These are phyloP conservation scores for Immersiella caudata DNA, from an alignment of 495 filamentous ascomycete genomes.

Conservation along the genomic window DNA sequence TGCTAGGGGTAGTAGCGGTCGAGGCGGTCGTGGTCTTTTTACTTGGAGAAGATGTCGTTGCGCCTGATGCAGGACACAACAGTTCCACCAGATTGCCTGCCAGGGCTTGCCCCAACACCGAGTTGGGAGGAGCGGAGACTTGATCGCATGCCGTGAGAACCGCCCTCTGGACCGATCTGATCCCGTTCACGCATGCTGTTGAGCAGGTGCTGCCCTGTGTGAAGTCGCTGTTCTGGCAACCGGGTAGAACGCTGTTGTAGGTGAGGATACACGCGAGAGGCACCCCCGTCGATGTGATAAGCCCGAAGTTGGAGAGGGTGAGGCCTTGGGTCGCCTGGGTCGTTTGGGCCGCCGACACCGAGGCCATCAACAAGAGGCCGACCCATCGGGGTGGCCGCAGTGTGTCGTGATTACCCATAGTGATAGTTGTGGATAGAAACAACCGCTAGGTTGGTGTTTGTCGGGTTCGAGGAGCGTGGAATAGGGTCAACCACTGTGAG, in stretches of 20 bases:
- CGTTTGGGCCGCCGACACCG: constrained; percentile 20
- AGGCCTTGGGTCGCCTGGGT: constrained; percentile 37
- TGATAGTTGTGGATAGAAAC: background rate
- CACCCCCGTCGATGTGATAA: constrained; percentile 41
- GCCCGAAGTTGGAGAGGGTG: constrained; percentile 42
- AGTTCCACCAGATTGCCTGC: constrained; percentile 38
- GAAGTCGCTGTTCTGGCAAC: constrained; percentile 44
- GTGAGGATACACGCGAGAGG: constrained; percentile 43
- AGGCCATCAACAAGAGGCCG: constrained; percentile 35
- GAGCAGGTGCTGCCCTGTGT: constrained; percentile 39
- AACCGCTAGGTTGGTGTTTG: background rate
- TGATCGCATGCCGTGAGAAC: constrained; percentile 37
- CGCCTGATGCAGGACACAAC: constrained; percentile 36
- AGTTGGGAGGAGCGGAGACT: constrained; percentile 29
- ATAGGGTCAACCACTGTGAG: constrained; percentile 3
- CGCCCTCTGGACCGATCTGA: constrained; percentile 28
- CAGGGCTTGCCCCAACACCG: constrained; percentile 42
- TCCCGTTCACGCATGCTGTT: constrained; percentile 36
- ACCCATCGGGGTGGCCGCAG: constrained; percentile 27
- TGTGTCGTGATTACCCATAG: constrained; percentile 32
- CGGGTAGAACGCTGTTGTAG: constrained; percentile 40
- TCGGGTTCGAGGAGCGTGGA: background rate
- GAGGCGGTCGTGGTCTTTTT: constrained; percentile 20
- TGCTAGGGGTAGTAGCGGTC: constrained; percentile 5
- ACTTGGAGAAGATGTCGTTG: constrained; percentile 6